Conservation (phyloP, 1,284 basidiomycete species). For the Limonomyces culmigenus region DNA sequence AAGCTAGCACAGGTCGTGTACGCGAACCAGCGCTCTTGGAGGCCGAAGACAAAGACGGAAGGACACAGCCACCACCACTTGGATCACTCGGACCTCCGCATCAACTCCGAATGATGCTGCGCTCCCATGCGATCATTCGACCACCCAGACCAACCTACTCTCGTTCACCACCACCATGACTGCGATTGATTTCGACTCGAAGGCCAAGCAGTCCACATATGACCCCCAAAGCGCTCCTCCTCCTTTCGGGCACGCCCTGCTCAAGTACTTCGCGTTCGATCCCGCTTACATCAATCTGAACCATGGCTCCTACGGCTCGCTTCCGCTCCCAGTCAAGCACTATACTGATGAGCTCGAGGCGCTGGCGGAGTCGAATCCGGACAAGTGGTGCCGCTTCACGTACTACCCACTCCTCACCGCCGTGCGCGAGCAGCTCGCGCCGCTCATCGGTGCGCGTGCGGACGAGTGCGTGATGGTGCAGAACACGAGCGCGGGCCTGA, state of each 20-base stretch:
- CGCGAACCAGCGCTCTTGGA: too few relatives aligned
- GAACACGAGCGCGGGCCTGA: slow-evolving; percentile 52
- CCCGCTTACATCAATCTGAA: slow-evolving; percentile 49
- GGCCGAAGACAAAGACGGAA: too few relatives aligned
- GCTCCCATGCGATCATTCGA: too few relatives aligned
- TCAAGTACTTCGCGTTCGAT: slow-evolving; percentile 41
- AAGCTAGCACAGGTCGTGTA: too few relatives aligned
- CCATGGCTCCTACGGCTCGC: slow-evolving; percentile 41
- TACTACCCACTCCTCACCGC: slow-evolving; percentile 22
- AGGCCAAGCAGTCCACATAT: slow-evolving; percentile 9
- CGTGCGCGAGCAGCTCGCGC: slow-evolving; percentile 34
- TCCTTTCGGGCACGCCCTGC: slow-evolving; percentile 40
- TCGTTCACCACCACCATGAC: too few relatives aligned
- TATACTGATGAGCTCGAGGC: slow-evolving; percentile 26
- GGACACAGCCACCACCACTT: too few relatives aligned
- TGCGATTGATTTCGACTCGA: too few relatives aligned
- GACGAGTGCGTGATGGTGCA: slow-evolving; percentile 54
- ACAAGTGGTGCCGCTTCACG: slow-evolving; percentile 36
- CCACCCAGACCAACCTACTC: too few relatives aligned
- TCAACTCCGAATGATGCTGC: too few relatives aligned
- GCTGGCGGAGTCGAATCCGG: slow-evolving; percentile 42
- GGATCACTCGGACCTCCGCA: too few relatives aligned
- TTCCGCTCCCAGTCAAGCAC: slow-evolving; percentile 40
- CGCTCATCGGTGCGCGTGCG: slow-evolving; percentile 35
- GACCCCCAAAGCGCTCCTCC: slow-evolving; percentile 18